phyloP scores from a whole-genome alignment of 805 yeast genomes.

The Brettanomyces sp. region DNA sequence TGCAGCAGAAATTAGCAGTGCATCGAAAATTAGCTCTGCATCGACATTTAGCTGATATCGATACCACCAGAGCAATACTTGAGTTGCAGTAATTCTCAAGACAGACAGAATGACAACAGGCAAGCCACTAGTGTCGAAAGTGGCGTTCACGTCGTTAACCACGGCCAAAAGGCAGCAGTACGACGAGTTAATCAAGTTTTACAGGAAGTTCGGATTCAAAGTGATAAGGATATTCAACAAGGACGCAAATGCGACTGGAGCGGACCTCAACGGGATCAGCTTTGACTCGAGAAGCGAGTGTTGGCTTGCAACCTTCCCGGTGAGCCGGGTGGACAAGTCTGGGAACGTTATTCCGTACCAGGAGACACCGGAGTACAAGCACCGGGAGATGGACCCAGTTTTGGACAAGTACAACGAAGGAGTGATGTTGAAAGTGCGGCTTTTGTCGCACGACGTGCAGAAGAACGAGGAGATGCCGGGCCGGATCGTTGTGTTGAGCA shows the following conservation, averaged over 20 bases:
- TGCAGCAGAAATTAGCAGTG: too few species aligned
- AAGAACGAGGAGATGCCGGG: conserved; percentile 26
- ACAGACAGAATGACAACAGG: neutral
- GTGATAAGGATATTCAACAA: conserved; percentile 53
- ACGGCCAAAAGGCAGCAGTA: conserved; percentile 41
- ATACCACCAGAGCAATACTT: too few species aligned
- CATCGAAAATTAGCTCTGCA: too few species aligned
- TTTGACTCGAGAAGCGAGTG: conserved; percentile 58
- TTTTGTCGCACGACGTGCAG: conserved; percentile 28
- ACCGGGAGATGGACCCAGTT: conserved; percentile 10
- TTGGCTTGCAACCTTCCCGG: conserved; percentile 66
- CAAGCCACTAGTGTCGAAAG: conserved; percentile 7
- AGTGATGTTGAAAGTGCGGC: conserved; percentile 38
- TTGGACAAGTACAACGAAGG: conserved; percentile 26
- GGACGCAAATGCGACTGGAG: conserved; percentile 28
- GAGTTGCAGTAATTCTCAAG: too few species aligned
- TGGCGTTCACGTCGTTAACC: conserved; percentile 54
- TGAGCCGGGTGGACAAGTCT: conserved; percentile 15
- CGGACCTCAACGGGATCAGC: conserved; percentile 43
- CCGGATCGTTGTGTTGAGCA: conserved; percentile 31
- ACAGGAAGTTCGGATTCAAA: conserved; percentile 50
- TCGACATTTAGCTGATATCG: too few species aligned
- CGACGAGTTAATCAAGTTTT: conserved; percentile 43
- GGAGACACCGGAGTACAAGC: conserved; percentile 20
- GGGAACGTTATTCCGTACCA: conserved; percentile 28